Percentiles rank a stretch among this genome's conserved stretches.
Evolutionary conservation across 306 rosid genomes (phyloP).

Genomic region (Arachis hypogaea): DNA sequence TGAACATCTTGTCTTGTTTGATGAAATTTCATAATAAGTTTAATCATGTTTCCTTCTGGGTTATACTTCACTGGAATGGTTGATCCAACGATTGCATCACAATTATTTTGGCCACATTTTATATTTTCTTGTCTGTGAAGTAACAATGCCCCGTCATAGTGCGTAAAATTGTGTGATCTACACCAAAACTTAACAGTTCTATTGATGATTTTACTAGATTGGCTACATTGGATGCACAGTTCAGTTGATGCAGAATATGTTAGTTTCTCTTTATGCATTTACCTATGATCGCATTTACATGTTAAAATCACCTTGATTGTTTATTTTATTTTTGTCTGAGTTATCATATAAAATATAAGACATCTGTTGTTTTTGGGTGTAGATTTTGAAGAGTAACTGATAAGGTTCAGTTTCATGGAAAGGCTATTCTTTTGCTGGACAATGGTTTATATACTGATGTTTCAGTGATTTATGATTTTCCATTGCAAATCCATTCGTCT

Average conservation of each 20-base stretch:
- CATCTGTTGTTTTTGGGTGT: not conserved
- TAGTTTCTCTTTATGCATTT: not conserved
- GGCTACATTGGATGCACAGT: not conserved
- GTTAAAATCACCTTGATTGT: conserved; percentile 2
- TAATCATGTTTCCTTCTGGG: conserved; percentile 1
- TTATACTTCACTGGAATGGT: conserved; percentile 13
- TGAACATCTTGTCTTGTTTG: not conserved
- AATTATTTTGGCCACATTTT: not conserved
- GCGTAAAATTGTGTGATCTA: not conserved
- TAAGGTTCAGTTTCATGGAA: conserved; percentile 23
- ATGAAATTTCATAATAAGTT: conserved; percentile 12
- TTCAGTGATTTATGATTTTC: conserved; percentile 33
- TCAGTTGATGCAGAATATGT: not conserved
- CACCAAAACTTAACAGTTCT: conserved; percentile 18
- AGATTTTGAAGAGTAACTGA: conserved; percentile 33
- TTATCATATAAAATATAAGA: conserved; percentile 1
- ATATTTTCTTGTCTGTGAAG: conserved; percentile 16
- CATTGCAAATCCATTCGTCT: conserved; percentile 28
- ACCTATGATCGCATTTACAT: conserved; percentile 9
- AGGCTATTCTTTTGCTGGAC: conserved; percentile 28
- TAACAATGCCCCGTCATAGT: not conserved
- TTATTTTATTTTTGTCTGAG: not conserved
- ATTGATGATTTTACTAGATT: conserved; percentile 4
- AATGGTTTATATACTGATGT: conserved; percentile 30
- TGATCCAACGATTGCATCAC: not conserved